Evolutionary conservation across 257 asterid species (phyloP).

Genomic region (Solanum tarijense): DNA sequence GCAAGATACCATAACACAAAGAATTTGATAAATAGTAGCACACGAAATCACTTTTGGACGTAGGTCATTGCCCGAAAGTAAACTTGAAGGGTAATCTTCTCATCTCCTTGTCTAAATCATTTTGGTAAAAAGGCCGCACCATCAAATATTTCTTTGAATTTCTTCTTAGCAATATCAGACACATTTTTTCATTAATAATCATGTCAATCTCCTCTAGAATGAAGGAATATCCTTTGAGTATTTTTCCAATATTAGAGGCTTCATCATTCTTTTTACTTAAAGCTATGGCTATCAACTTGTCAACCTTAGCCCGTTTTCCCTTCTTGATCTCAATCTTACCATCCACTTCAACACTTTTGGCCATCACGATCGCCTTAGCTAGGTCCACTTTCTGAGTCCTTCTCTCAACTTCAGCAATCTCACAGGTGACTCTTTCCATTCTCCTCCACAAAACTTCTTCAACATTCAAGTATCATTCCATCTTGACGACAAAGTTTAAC

Average conservation of each 20-base stretch:
- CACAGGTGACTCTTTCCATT: not conserved
- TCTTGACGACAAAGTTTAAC: not conserved
- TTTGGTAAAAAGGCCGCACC: not conserved
- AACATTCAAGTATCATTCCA: not conserved
- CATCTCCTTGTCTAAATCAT: not conserved
- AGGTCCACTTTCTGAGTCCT: not conserved
- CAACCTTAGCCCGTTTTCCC: not conserved
- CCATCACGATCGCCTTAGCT: not conserved
- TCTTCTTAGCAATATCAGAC: not conserved
- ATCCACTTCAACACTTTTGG: not conserved
- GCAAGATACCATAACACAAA: not conserved
- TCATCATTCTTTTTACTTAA: not conserved
- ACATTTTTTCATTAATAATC: not conserved
- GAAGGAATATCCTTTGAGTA: not conserved
- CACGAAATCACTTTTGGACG: not conserved
- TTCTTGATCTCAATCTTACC: not conserved
- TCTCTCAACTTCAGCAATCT: not conserved
- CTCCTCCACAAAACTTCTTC: not conserved
- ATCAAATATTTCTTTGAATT: not conserved
- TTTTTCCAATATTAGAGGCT: not conserved
- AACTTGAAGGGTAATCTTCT: not conserved
- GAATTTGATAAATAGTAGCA: not conserved
- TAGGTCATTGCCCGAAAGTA: not conserved
- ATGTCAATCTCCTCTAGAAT: not conserved
- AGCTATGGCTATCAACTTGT: not conserved